Evolutionary conservation across 1,139 yeast species (phyloP).

Genomic region (Sugiyamaella sp.): DNA sequence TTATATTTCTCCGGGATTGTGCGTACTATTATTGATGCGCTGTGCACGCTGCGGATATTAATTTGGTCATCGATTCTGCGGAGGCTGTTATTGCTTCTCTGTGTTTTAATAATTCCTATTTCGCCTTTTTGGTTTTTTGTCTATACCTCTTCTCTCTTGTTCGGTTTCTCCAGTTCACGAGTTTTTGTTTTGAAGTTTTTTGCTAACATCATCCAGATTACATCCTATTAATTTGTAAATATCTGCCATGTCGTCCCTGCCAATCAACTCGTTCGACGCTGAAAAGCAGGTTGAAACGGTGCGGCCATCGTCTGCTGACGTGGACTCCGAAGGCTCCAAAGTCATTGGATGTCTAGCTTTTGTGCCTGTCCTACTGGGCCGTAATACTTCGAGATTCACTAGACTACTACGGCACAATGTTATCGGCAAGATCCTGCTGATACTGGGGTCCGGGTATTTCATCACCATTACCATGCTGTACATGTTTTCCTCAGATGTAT

Average conservation of each 20-base stretch:
- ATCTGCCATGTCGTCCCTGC: background rate
- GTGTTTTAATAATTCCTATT: too few species aligned
- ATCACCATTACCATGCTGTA: constrained; percentile 31
- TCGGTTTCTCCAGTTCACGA: too few species aligned
- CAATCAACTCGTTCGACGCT: constrained; percentile 8
- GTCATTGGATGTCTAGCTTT: constrained; percentile 62
- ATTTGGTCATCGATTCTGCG: too few species aligned
- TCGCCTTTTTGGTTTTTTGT: too few species aligned
- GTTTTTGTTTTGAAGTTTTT: background rate
- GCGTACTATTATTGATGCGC: too few species aligned
- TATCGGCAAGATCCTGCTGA: constrained; percentile 26
- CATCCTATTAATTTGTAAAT: background rate
- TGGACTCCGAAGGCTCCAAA: background rate
- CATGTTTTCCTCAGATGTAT: constrained; percentile 28
- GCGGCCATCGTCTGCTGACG: background rate
- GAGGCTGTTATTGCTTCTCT: too few species aligned
- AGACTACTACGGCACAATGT: constrained; percentile 24
- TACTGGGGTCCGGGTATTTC: constrained; percentile 31
- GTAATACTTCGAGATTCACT: constrained; percentile 70
- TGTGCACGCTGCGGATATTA: too few species aligned
- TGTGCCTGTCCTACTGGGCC: constrained; percentile 77
- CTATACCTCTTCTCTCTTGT: background rate
- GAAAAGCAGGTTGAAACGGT: constrained; percentile 8
- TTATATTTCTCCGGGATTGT: too few species aligned
- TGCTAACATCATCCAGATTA: constrained; percentile 1